These are phyloP conservation scores for Tulasnella sp. DNA, from an alignment of 768 basidiomycete genomes.

Conservation along the genomic window DNA sequence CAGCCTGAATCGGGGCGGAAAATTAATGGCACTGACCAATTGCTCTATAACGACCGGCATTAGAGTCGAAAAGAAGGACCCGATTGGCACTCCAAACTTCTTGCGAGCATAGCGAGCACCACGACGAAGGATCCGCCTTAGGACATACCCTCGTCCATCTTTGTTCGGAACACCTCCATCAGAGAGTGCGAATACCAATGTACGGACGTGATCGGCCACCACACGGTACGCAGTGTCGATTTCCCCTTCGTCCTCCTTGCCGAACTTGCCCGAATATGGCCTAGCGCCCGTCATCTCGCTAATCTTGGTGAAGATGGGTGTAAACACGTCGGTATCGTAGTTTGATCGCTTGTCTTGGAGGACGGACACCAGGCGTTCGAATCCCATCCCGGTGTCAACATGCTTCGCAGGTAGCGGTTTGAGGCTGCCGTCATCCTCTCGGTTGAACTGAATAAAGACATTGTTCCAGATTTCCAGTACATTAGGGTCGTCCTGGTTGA, in stretches of 20 bases:
- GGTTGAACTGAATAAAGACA: constrained; percentile 98
- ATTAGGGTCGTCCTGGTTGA: constrained; percentile 92
- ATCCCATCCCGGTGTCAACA: constrained; percentile 98
- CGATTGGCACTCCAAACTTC: constrained; percentile 85
- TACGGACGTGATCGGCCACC: constrained; percentile 91
- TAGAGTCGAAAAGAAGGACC: constrained; percentile 87
- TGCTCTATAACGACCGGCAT: constrained; percentile 81
- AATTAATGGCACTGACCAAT: constrained; percentile 43
- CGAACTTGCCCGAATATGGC: constrained; percentile 81
- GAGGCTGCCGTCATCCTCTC: constrained; percentile 77
- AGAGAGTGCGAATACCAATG: constrained; percentile 87
- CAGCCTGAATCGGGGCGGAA: background rate
- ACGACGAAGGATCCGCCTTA: constrained; percentile 81
- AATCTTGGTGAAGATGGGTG: constrained; percentile 76
- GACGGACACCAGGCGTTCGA: constrained; percentile 90
- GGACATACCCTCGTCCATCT: constrained; percentile 93
- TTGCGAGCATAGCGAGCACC: constrained; percentile 94
- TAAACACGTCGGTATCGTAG: constrained; percentile 95
- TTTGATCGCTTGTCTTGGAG: constrained; percentile 87
- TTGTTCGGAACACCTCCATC: constrained; percentile 97
- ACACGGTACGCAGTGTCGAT: constrained; percentile 97
- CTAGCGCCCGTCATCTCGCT: constrained; percentile 81
- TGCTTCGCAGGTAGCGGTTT: constrained; percentile 79
- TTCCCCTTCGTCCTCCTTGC: constrained; percentile 87
- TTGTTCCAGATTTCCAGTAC: constrained; percentile 99